These are phyloP conservation scores for Colletotrichum cordylinicola DNA, from an alignment of 2,329 filamentous ascomycete genomes.

Conservation along the genomic window DNA sequence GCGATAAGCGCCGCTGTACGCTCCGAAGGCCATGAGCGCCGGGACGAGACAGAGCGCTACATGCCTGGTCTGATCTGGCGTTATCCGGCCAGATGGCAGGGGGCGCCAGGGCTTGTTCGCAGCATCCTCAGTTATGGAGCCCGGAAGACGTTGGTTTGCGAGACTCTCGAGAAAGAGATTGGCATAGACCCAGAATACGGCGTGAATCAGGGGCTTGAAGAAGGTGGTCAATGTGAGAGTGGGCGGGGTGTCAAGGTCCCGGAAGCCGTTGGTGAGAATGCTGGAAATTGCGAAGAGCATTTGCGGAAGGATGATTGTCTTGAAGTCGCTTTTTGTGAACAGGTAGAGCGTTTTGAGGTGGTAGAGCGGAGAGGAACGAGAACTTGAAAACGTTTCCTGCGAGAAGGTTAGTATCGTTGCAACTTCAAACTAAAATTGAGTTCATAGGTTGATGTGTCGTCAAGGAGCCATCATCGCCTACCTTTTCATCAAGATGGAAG, in stretches of 20 bases:
- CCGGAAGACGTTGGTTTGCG: constrained; percentile 40
- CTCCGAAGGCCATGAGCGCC: constrained; percentile 18
- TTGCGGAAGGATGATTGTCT: constrained; percentile 34
- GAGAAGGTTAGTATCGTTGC: rapidly evolving
- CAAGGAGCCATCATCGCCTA: neutral
- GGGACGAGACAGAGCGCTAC: constrained; percentile 29
- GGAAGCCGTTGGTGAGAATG: neutral
- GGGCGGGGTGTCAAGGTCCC: neutral
- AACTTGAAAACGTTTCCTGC: neutral
- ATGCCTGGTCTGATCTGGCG: constrained; percentile 25
- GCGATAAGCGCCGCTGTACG: constrained; percentile 25
- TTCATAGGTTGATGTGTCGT: rapidly evolving
- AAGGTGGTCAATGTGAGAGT: neutral
- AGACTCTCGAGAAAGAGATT: constrained; percentile 23
- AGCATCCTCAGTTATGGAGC: constrained; percentile 39
- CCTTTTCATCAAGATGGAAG: neutral
- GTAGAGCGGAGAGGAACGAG: neutral
- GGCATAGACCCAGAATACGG: neutral
- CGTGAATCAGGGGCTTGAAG: neutral
- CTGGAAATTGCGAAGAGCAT: constrained; percentile 28
- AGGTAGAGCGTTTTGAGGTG: constrained; percentile 28
- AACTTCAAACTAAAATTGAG: rapidly evolving
- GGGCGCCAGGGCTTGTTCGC: constrained; percentile 46
- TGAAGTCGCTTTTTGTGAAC: constrained; percentile 37
- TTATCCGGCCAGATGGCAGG: constrained; percentile 31